These are phyloP conservation scores for Gentiana dahurica DNA, from an alignment of 257 asterid species.

Conservation along the genomic window DNA sequence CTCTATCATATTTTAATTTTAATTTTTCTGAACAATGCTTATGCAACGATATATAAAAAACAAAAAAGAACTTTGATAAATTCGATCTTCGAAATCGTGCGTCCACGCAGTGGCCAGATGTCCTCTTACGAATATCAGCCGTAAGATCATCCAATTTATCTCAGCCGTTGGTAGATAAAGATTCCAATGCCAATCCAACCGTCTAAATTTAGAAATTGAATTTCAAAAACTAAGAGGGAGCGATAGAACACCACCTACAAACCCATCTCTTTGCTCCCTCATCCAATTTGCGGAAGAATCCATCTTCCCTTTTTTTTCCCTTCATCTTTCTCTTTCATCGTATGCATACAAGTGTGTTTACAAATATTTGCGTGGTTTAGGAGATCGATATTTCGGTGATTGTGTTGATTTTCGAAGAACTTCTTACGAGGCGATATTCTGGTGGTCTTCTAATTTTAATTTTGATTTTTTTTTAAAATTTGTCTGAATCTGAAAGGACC, in stretches of 20 bases:
- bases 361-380: slow-evolving; percentile 8
- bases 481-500: slow-evolving; percentile 47
- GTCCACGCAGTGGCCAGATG: slow-evolving; percentile 4
- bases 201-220: slow-evolving; percentile 53
- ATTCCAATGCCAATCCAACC: slow-evolving; percentile 22
- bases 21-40: too few species aligned
- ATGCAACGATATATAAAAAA: too few species aligned
- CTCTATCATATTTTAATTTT: too few species aligned
- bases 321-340: slow-evolving; percentile 13
- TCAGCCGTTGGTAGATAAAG: slow-evolving; percentile 29
- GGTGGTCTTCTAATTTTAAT: slow-evolving; percentile 12
- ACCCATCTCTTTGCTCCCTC: slow-evolving; percentile 13
- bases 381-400: slow-evolving; percentile 24
- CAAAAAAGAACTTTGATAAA: too few species aligned
- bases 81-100: slow-evolving; percentile 20
- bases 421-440: slow-evolving; percentile 12
- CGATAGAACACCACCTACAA: slow-evolving; percentile 19
- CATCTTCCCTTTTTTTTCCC: slow-evolving; percentile 4
- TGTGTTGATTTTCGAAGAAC: slow-evolving; percentile 10
- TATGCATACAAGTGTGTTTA: slow-evolving; percentile 4
- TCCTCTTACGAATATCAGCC: slow-evolving; percentile 42
- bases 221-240: slow-evolving; percentile 96
- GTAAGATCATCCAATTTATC: slow-evolving; percentile 20
- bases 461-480: slow-evolving; percentile 6
- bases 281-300: slow-evolving; percentile 11